phyloP scores from a whole-genome alignment of 768 basidiomycete species.

The Ephemerocybe angulata region DNA sequence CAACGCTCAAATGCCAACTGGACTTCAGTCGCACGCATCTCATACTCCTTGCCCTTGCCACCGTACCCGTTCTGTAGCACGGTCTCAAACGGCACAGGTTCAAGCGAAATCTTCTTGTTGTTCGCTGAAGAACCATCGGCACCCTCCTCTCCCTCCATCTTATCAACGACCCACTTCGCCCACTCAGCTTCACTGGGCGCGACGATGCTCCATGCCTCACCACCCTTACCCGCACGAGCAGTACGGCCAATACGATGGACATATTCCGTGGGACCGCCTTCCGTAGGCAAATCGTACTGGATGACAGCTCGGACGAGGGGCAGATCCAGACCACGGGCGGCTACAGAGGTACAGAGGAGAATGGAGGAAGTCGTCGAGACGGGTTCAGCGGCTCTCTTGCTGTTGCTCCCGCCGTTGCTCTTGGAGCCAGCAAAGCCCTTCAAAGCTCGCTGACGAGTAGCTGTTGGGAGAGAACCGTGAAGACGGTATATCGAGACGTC shows the following conservation, averaged over 20 bases:
- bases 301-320: conserved; percentile 92
- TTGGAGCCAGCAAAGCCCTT: conserved; percentile 65
- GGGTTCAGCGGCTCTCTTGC: conserved; percentile 14
- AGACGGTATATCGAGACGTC: conserved; percentile 80
- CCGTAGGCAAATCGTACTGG: conserved; percentile 96
- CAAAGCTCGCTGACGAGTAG: conserved; percentile 78
- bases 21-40: conserved; percentile 90
- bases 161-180: conserved; percentile 85
- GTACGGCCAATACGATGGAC: conserved; percentile 96
- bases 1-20: conserved; percentile 94
- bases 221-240: conserved; percentile 91
- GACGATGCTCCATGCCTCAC: conserved; percentile 94
- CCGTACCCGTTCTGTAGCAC: conserved; percentile 83
- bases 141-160: conserved; percentile 60
- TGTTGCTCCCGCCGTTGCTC: conserved; percentile 20
- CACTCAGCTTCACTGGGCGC: conserved; percentile 83
- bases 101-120: conserved; percentile 47
- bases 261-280: conserved; percentile 94
- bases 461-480: conserved; percentile 87
- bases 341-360: conserved; percentile 93
- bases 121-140: conserved; percentile 17
- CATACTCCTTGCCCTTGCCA: conserved; percentile 74
- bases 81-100: conserved; percentile 60
- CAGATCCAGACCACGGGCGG: conserved; percentile 95
- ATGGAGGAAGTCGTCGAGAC: conserved; percentile 45